phyloP scores from a whole-genome alignment of 2,329 filamentous ascomycete genomes.

The Stachybotrys elegans region DNA sequence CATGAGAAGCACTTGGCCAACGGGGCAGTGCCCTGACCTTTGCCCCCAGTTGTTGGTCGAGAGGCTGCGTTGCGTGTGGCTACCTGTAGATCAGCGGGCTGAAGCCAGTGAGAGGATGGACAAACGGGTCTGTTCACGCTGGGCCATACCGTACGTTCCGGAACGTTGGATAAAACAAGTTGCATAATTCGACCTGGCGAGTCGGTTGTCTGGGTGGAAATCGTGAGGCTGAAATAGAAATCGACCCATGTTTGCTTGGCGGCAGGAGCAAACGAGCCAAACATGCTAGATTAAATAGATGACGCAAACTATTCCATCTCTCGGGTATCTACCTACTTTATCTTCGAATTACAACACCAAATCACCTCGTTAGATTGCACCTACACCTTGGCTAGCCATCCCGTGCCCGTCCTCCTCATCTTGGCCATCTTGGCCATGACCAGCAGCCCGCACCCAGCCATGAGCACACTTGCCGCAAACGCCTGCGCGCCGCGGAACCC shows the following conservation, averaged over 20 bases:
- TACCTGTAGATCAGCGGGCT: too few relatives aligned
- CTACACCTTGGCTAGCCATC: conserved; percentile 33
- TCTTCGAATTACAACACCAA: neutral
- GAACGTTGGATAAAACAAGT: too few relatives aligned
- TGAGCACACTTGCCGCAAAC: conserved; percentile 38
- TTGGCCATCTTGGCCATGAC: conserved; percentile 30
- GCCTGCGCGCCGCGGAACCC: conserved; percentile 42
- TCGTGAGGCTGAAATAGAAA: neutral
- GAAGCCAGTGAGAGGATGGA: neutral
- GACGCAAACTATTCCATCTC: too few relatives aligned
- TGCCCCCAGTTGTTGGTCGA: too few relatives aligned
- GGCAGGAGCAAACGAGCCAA: neutral
- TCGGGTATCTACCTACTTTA: neutral
- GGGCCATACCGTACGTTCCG: too few relatives aligned
- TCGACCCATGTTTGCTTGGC: neutral
- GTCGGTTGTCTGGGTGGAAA: neutral
- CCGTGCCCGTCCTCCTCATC: conserved; percentile 30
- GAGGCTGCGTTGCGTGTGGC: too few relatives aligned
- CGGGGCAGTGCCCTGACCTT: neutral
- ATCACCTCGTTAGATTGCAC: neutral
- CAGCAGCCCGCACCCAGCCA: conserved; percentile 36
- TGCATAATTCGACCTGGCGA: too few relatives aligned
- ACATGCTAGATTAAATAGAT: neutral
- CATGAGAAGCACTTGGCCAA: neutral
- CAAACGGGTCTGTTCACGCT: too few relatives aligned